Base-by-base conservation (phyloP, 2,329 filamentous ascomycete species). In the Scortechinia acanthostroma region DNA sequence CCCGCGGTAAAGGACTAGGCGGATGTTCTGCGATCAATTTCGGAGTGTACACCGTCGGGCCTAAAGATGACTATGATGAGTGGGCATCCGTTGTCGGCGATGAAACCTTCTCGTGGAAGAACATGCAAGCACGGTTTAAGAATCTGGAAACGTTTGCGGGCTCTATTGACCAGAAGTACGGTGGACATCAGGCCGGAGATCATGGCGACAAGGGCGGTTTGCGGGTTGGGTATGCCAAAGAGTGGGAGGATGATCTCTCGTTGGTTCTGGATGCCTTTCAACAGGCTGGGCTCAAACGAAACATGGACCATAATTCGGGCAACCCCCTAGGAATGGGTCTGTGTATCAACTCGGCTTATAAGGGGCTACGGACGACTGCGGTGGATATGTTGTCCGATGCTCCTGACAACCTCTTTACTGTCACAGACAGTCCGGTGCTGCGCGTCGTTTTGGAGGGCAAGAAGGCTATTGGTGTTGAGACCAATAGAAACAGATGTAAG, bases 61-160 rank as follows among this genome's bases (percentile, higher is more conserved):
- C 76, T 2, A 61, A 64, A 1, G 76, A 77, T 44, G 81, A 86
- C 50, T 84, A 78, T 48, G 69, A 85, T 21, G 68, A 76, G 45
- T 83, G 80, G 77, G 77, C 77, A 1, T 59, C 65, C 0, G 49
- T 73, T 2, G 71, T 77, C 0, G 76, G 60, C 0, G 80, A 86
- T 50, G 68, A 77, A 3, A 55, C 60, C 0, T 86, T 73, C 56
- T 50, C 52, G 2, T 86, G 79, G 80, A 59, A 70, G 2, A 61
- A 66, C 37, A 73, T 77, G 21, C 66, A 75, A 46, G 48, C 58
- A 2, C 64, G 73, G 1, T 76, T 72, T 52, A 73, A 74, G 49
- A 58, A 56, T 15, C 63, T 84, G 16, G 78, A 83, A 54, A 69
- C 60, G 0, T 81, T 76, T 50, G 66, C 78, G 46, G 57, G 59